Base-by-base conservation (phyloP, 768 basidiomycete species). In the Candolleomyces aberdarensis region DNA sequence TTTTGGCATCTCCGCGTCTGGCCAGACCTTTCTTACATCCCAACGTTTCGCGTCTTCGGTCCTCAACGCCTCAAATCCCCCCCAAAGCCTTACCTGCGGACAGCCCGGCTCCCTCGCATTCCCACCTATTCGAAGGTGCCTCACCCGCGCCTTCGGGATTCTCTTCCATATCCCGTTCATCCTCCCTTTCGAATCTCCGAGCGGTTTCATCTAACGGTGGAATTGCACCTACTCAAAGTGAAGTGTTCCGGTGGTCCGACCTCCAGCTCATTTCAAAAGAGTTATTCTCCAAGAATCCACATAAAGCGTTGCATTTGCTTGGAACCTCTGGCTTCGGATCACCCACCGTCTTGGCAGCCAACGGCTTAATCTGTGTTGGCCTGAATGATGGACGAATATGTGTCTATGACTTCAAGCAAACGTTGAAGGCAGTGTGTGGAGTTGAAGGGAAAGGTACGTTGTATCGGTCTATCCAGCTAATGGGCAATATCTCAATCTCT, bases 331-430 rank as follows among this genome's bases (percentile, higher is more conserved):
- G 79, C 17, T 66, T 80, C 14, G 92, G 92, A 1, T 75, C 74
- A 0, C 95, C 96, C 5, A 94, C 89, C 0, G 91, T 90, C 9
- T 71, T 98, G 59, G 85, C 89, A 10, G 90, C 91, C 13, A 92
- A 92, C 66, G 96, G 95, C 0, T 75, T 96, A 59, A 85, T 99
- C 39, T 97, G 94, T 65, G 77, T 98, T 7, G 97, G 97, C 15
- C 95, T 91, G 7, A 86, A 88, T 50, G 78, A 78, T 32, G 97
- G 96, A 13, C 85, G 82, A 67, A 80, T 91, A 47, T 80, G 86
- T 52, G 89, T 98, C 1, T 96, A 93, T 71, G 93, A 94, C 72
- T 98, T 97, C 70, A 88, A 88, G 67, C 96, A 98, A 72, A 86
- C 86, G 6, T 68, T 96, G 63, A 85, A 85, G 65, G 86, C 87